Conservation (phyloP, 2,329 filamentous ascomycete genomes). For the Colletotrichum godetiae region DNA sequence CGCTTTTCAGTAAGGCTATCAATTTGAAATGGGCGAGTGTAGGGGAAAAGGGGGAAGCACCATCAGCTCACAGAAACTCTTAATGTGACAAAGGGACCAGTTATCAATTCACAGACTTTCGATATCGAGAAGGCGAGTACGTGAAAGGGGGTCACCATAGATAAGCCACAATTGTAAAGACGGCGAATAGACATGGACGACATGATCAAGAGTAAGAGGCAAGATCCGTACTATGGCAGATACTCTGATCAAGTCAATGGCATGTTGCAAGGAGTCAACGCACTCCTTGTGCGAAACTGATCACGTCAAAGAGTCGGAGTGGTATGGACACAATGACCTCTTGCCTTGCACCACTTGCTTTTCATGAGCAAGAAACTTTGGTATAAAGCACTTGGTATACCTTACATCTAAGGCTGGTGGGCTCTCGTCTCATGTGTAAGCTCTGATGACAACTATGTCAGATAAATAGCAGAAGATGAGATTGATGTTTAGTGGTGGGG, state of each 20-base stretch:
- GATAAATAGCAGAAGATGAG: not conserved
- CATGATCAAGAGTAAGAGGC: not conserved
- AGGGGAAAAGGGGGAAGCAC: too few species aligned
- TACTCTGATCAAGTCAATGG: not conserved
- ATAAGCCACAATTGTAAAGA: not conserved
- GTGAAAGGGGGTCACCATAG: not conserved
- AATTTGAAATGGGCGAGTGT: too few species aligned
- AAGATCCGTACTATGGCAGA: not conserved
- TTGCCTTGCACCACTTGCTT: not conserved
- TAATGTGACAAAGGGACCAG: not conserved
- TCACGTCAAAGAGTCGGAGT: not conserved
- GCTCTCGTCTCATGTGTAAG: not conserved
- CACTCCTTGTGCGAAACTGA: not conserved
- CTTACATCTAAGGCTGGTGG: not conserved
- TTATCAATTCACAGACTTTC: not conserved
- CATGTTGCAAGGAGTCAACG: not conserved
- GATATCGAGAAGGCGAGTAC: not conserved
- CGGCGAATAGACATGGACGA: not conserved
- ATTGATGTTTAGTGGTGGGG: not conserved
- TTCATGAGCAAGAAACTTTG: not conserved
- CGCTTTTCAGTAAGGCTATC: too few species aligned
- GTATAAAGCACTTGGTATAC: not conserved
- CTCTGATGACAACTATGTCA: not conserved
- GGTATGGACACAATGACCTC: not conserved
- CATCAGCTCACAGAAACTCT: not conserved